Percentiles rank a stretch among this genome's conserved stretches.
These are phyloP conservation scores for Zygosaccharomyces bailii DNA, from an alignment of 805 yeast genomes.

Conservation along the genomic window DNA sequence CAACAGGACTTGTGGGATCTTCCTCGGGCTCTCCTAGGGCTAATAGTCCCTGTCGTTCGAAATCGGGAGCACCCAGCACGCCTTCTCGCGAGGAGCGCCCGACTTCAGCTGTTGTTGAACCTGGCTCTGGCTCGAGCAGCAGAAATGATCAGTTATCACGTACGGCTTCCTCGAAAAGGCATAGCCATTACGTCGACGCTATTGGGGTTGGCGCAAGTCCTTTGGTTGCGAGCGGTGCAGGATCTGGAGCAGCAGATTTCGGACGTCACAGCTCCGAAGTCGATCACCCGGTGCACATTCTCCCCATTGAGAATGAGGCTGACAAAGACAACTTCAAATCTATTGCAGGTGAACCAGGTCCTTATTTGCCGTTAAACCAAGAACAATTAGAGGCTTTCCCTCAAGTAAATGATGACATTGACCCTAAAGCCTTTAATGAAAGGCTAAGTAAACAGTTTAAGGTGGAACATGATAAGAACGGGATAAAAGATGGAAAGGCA, in stretches of 20 bases:
- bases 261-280: too few relatives aligned
- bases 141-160: too few relatives aligned
- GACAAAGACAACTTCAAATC: constrained; percentile 40
- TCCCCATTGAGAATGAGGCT: constrained; percentile 41
- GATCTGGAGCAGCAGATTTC: constrained; percentile 10
- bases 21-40: too few relatives aligned
- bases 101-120: too few relatives aligned
- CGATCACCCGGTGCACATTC: constrained; percentile 40
- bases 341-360: constrained; percentile 68
- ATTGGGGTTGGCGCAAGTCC: neutral
- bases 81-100: too few relatives aligned
- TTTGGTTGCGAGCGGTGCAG: constrained; percentile 14
- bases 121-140: too few relatives aligned
- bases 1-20: too few relatives aligned
- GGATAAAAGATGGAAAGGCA: constrained; percentile 15
- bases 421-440: constrained; percentile 57
- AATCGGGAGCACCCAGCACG: too few relatives aligned
- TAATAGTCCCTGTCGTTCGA: too few relatives aligned
- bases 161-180: neutral
- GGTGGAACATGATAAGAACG: constrained; percentile 9
- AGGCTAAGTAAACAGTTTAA: constrained; percentile 26
- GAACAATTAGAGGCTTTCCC: constrained; percentile 63
- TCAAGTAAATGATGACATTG: constrained; percentile 51
- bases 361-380: constrained; percentile 50
- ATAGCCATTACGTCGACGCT: neutral